phyloP scores from a whole-genome alignment of 2,329 filamentous ascomycete species.

The Ophiocordyceps camponoti-rufipedis region DNA sequence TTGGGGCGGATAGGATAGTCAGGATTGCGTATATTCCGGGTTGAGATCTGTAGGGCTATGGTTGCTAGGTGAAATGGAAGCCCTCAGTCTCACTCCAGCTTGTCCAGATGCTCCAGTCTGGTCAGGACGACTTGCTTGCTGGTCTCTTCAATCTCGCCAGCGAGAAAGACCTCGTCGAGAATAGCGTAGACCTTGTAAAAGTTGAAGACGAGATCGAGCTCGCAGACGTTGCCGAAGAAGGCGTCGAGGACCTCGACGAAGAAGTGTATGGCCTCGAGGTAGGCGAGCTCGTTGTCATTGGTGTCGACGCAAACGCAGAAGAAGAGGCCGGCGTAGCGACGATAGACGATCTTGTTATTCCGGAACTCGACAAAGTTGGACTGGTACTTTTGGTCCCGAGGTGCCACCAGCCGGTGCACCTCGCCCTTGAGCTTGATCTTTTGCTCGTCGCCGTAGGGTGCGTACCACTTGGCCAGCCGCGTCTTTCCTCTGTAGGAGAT shows the following conservation, averaged over 20 bases:
- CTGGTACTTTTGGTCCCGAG: constrained; percentile 97
- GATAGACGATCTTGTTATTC: constrained; percentile 92
- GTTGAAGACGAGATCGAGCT: constrained; percentile 78
- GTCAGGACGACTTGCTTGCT: constrained; percentile 96
- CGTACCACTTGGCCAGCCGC: constrained; percentile 96
- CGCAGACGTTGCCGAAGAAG: constrained; percentile 98
- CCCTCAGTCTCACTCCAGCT: constrained; percentile 43
- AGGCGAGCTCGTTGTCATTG: constrained; percentile 95
- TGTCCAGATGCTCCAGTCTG: constrained; percentile 84
- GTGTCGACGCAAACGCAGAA: constrained; percentile 99
- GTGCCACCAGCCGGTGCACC: constrained; percentile 92
- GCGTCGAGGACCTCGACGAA: constrained; percentile 97
- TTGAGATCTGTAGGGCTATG: not conserved
- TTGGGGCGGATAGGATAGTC: not conserved
- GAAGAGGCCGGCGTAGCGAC: constrained; percentile 92
- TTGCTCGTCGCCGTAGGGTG: constrained; percentile 93
- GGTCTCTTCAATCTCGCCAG: constrained; percentile 96
- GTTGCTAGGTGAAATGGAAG: not conserved
- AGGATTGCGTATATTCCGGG: not conserved
- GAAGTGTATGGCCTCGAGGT: constrained; percentile 95
- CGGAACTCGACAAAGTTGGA: constrained; percentile 98
- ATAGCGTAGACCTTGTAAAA: constrained; percentile 91
- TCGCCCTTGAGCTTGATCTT: constrained; percentile 99
- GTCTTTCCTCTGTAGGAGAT: constrained; percentile 69
- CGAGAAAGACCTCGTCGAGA: constrained; percentile 92